Evolutionary conservation across 371 early-diverging fungal genomes (phyloP).

Genomic region (Blakeslea trispora): DNA sequence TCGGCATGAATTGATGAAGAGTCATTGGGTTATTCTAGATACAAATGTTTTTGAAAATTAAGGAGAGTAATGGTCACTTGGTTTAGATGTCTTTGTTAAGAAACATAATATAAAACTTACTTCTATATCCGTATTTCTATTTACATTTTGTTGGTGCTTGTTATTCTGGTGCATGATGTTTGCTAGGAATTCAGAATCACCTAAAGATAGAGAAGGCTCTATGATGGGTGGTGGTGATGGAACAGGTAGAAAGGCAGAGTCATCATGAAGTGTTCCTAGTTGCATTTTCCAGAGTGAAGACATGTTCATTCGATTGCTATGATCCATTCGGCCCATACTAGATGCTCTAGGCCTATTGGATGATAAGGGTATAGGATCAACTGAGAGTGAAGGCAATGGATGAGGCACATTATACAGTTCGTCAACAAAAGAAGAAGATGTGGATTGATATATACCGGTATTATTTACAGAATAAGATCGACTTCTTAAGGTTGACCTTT

Average conservation of each 20-base stretch:
- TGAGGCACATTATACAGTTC: background rate
- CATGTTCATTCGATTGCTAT: constrained; percentile 23
- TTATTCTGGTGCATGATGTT: constrained; percentile 31
- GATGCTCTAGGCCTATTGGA: constrained; percentile 52
- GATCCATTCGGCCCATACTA: constrained; percentile 58
- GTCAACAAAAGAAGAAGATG: background rate
- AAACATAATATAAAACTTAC: background rate
- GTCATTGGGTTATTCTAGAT: no score
- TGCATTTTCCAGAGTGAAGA: constrained; percentile 49
- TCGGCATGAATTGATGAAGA: background rate
- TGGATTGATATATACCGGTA: constrained; percentile 49
- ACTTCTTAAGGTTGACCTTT: constrained; percentile 28
- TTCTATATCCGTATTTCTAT: constrained; percentile 4
- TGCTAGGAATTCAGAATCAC: constrained; percentile 47
- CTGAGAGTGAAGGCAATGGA: constrained; percentile 18
- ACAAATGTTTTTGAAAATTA: no score
- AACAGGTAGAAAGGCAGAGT: constrained; percentile 24
- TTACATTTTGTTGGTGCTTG: constrained; percentile 10
- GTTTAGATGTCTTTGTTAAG: no score
- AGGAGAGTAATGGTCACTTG: no score
- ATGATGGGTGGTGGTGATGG: constrained; percentile 5
- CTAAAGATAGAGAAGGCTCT: constrained; percentile 38
- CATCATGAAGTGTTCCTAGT: constrained; percentile 39
- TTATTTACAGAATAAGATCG: constrained; percentile 75
- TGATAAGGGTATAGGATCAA: constrained; percentile 25